A percentile compares a stretch with the other conserved stretches of the same genome.
Evolutionary conservation across 805 yeast species (phyloP).

Genomic region (Candida railenensis): DNA sequence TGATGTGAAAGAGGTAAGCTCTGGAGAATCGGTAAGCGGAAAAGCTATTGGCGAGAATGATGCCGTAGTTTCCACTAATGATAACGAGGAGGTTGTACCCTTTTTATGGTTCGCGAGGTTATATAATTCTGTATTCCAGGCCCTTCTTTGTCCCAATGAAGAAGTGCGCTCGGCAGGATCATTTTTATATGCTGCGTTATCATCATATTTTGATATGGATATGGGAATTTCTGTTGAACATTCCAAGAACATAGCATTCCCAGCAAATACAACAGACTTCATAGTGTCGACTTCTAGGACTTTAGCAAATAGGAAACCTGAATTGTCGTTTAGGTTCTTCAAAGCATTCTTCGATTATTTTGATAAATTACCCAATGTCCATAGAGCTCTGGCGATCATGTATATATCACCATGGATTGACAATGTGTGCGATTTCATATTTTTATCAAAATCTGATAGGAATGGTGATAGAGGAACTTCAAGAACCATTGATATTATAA

Average conservation of each 20-base stretch:
- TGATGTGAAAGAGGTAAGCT: slow-evolving; percentile 14
- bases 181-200: slow-evolving; percentile 58
- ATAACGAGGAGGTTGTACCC: slow-evolving; percentile 13
- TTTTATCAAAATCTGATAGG: slow-evolving; percentile 41
- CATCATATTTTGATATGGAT: slow-evolving; percentile 57
- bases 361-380: slow-evolving; percentile 34
- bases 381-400: slow-evolving; percentile 42
- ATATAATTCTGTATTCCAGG: slow-evolving; percentile 64
- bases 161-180: slow-evolving; percentile 65
- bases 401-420: slow-evolving; percentile 75
- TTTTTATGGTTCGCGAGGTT: slow-evolving; percentile 54
- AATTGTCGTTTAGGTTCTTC: slow-evolving; percentile 60
- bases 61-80: slow-evolving; percentile 26
- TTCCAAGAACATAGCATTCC: slow-evolving; percentile 63
- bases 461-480: slow-evolving; percentile 52
- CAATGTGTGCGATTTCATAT: slow-evolving; percentile 61
- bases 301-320: slow-evolving; percentile 58
- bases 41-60: slow-evolving; percentile 3
- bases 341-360: slow-evolving; percentile 46
- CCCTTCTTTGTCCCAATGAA: slow-evolving; percentile 58
- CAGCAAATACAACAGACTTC: slow-evolving; percentile 63
- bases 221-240: slow-evolving; percentile 56
- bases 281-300: slow-evolving; percentile 54
- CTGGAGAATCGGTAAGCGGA: background rate
- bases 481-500: slow-evolving; percentile 56